Base-by-base conservation (phyloP, 2,329 filamentous ascomycete genomes). In the Penicillium sclerotigenum region DNA sequence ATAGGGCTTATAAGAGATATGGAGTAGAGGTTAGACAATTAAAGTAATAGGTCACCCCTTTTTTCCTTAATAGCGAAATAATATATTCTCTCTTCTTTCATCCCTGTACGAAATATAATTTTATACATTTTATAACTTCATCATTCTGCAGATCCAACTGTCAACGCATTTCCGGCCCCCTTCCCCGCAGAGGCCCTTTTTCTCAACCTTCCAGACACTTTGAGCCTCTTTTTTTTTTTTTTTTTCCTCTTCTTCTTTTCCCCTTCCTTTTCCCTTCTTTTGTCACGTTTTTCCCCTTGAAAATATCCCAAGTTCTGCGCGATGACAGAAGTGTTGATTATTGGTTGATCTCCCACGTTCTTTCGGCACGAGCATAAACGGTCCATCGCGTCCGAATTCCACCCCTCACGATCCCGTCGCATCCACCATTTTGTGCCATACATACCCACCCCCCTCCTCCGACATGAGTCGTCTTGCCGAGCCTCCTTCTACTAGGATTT, bases 401-500 rank as follows among this genome's bases (percentile, higher is more conserved):
- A 59, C 53, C 45, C 51, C 41, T 57, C 48, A 22, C 50, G 40
- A 40, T 43, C 56, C 48, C 51, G 54, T 54, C 57, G 56, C 51
- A 51, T 49, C 52, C 43, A 54, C 42, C 43, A 29, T 48, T 52
- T 58, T 45, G 36, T 40, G 37, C 29, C 31, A 41, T 49, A 34
- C 28, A 37, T 38, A 20, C 28, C 42, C 26, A 41, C 49, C 33
- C 40, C 50, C 45, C 49, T n/a, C 34, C 47, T 42, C 36, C 67
- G 63, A 66, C 49, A 77, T 77, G 75, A 75, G 69, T 63, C 64
- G 74, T 64, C 65, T 76, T 57, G 73, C 72, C 60, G 74, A 76
- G 69, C 29, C 48, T 47, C 73, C 73, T 38, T 64, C 73, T 43
- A 61, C 63, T 38, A 75, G 77, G 66, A 80, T 75, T 62, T 75